Base-by-base conservation (phyloP, 805 yeast species). In the Debaryomyces tyrocola region DNA sequence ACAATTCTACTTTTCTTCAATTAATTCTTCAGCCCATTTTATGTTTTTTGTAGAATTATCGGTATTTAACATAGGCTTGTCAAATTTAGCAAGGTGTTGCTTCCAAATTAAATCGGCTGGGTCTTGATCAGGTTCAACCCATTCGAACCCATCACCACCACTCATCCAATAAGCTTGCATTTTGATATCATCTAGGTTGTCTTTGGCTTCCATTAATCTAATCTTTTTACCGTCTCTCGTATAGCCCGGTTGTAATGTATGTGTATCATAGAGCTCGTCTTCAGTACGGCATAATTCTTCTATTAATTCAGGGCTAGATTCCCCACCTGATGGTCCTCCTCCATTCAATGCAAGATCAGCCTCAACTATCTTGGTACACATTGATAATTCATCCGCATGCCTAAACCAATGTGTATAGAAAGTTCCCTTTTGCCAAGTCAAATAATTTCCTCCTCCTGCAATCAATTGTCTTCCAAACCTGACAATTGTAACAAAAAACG, bases 101-200 rank as follows among this genome's bases (percentile, higher is more conserved):
- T 60, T 58, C 78, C 77, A 73, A 20, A 66, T 43, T 14, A 82
- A 51, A 17, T 84, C 90, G 0, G 94, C 95, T 0, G 96, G 96
- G 59, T 89, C 96, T 58, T 85, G 86, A 60, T 88, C 96, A 0
- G 96, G 96, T 59, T 88, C 96, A 10, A 80, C 84, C 96, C 96
- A 88, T 49, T 84, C 87, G 59, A 87, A 88, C 11, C 90, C 90
- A 45, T 85, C 91, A 27, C 96, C 96, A 6, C 89, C 87, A 36
- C 85, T 77, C 59, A 87, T 81, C 96, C 96, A 88, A 66, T 87
- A 88, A 55, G 90, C 95, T 58, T 87, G 86, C 54, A 88, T 56
- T 70, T 82, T 74, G 40, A 79, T 60, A 49, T 88, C 95, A 49
- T 80, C 84, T 45, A 83, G 80, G 40, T 85, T 82, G 54, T 80